phyloP scores from a whole-genome alignment of 2,329 filamentous ascomycete genomes.

The Nemania serpens region DNA sequence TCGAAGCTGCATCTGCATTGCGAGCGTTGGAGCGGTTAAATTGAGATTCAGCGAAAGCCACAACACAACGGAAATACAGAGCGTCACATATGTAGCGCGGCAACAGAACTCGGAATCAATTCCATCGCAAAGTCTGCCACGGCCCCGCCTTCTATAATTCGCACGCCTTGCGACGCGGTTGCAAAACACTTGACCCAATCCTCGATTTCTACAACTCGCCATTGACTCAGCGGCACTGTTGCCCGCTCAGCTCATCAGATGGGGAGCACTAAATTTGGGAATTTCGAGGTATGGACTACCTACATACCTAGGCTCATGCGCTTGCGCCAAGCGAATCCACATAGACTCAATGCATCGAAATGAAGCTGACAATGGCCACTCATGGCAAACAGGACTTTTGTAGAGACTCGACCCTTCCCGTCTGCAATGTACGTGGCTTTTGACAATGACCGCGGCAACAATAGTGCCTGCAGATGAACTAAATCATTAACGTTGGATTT shows the following conservation, averaged over 20 bases:
- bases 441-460: not conserved
- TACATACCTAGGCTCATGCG: not conserved
- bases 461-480: not conserved
- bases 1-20: slow-evolving; percentile 4
- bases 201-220: slow-evolving; percentile 6
- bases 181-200: slow-evolving; percentile 8
- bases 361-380: slow-evolving; percentile 30
- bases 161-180: slow-evolving; percentile 23
- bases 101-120: slow-evolving; percentile 1
- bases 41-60: not conserved
- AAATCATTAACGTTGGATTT: slow-evolving; percentile 23
- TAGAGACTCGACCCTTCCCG: slow-evolving; percentile 78
- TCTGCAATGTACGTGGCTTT: slow-evolving; percentile 74
- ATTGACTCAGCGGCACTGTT: slow-evolving; percentile 33
- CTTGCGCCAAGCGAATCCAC: not conserved
- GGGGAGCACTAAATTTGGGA: slow-evolving; percentile 66
- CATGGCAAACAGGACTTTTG: slow-evolving; percentile 69
- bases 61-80: not conserved
- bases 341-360: not conserved
- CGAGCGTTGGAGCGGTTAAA: not conserved
- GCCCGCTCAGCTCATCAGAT: slow-evolving; percentile 45
- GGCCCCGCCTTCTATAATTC: not conserved
- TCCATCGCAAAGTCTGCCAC: not conserved
- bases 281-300: slow-evolving; percentile 57
- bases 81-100: slow-evolving; percentile 5